Percentiles rank a stretch among this genome's conserved stretches.
These are phyloP conservation scores for Domatiomyces catenatus DNA, from an alignment of 2,329 filamentous ascomycete species.

Conservation along the genomic window DNA sequence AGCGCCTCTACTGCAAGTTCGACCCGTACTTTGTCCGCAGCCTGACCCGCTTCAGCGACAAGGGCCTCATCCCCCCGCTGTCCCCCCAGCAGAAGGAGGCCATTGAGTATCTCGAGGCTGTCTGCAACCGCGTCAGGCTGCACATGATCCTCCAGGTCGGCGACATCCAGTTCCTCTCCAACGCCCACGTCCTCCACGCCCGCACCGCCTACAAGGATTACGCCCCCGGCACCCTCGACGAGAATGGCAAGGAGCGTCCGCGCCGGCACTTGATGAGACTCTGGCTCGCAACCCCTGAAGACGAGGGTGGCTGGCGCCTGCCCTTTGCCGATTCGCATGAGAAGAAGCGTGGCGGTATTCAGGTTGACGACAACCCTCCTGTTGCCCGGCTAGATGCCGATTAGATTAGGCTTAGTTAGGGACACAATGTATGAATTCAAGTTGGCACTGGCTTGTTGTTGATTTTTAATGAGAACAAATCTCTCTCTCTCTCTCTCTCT, in stretches of 20 bases:
- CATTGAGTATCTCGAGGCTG: constrained; percentile 55
- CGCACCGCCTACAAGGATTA: constrained; percentile 64
- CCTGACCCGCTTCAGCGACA: constrained; percentile 56
- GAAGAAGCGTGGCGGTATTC: constrained; percentile 78
- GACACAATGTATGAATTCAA: not conserved
- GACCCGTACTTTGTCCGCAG: constrained; percentile 79
- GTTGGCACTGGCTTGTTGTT: not conserved
- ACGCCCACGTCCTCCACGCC: constrained; percentile 66
- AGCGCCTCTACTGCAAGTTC: constrained; percentile 66
- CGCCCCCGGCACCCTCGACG: constrained; percentile 30
- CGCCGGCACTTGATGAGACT: constrained; percentile 66
- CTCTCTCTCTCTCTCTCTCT: not conserved
- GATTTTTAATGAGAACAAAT: not conserved
- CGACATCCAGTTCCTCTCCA: constrained; percentile 75
- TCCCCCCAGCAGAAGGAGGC: constrained; percentile 55
- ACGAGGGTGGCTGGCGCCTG: constrained; percentile 70
- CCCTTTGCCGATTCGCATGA: constrained; percentile 68
- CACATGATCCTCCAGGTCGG: constrained; percentile 80
- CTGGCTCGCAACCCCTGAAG: constrained; percentile 70
- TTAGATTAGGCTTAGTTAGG: constrained; percentile 24
- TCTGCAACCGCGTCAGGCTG: constrained; percentile 55
- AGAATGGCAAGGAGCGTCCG: constrained; percentile 18
- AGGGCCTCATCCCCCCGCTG: constrained; percentile 57
- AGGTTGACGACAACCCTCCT: constrained; percentile 67
- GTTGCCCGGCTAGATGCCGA: constrained; percentile 64